Evolutionary conservation across 306 rosid species (phyloP), one percentile per base, ranked within the genome.

Genomic region (Cyclanthera cordifolia): DNA sequence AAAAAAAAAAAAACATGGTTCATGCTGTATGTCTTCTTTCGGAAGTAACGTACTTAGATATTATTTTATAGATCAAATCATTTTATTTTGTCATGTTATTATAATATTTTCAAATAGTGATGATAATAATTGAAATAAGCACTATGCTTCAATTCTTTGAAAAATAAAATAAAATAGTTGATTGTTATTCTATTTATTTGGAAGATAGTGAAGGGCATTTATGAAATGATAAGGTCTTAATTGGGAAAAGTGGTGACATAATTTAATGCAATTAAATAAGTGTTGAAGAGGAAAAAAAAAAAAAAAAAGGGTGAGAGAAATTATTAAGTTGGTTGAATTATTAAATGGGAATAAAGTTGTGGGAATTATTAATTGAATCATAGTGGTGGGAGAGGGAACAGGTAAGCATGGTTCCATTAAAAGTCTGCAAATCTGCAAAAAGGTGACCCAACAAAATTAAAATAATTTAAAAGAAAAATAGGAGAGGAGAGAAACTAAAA

Each of bases 301-400:
- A 28, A 20, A 55, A 15, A 59, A 37, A 61, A 37, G 4, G 50
- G 21, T 5, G 21, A 28, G 2, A 56, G 41, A 34, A 63, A 63
- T 21, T 41, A 63, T 63, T 63, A 43, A 21, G 52, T 64, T 64
- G 13, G 69, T 64, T 64, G 53, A 64, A 64, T 64, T 64, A 64
- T 64, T 64, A 41, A 64, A 64, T 64, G 53, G 8, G 53, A 64
- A 64, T 64, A 64, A 20, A 64, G 69, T 43, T 41, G 52, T 64
- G 37, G 10, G 70, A 64, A 41, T 63, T 63, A 63, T 63, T 61
- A 61, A 61, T 61, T 61, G 49, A 61, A 61, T 61, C 30, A 34
- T 61, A 61, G 50, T 61, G 69, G 50, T 61, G 69, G 69, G 69
- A 61, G 68, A 61, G 69, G 69, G 69, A 39, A 61, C 69, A 61